Evolutionary conservation across 176 grass and related monocot species (phyloP), one percentile per base, ranked within the genome.

Genomic region (Oryza coarctata): DNA sequence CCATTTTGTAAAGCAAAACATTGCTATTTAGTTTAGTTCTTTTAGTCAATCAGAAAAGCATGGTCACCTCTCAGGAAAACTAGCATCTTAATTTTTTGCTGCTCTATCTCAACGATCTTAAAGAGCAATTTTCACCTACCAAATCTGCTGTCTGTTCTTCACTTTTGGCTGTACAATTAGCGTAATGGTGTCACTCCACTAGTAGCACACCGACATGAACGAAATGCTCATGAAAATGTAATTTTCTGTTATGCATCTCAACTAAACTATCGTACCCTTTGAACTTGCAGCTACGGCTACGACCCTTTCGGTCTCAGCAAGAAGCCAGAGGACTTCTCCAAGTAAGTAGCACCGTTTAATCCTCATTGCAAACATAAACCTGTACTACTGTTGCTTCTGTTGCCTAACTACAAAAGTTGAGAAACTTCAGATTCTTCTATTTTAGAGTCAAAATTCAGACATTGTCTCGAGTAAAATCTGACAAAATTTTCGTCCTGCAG

Each of bases 241-340:
- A 6, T 12, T 36, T 3, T 20, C 12, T n/a, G n/a, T 20, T 29
- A 25, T 57, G 6, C 71, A 77, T 81, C 26, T 85, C 15, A 67
- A 58, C 65, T 85, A 28, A 85, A 30, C 4, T 5, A 7, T 71
- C 33, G 49, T 75, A 29, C 20, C 29, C n/a, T 80, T 79, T 31
- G 38, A 58, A 72, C 65, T 78, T 87, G 82, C 88, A 98, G 95
- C 75, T 98, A 98, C 44, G 95, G 95, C 41, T 98, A 98, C 63
- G 95, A 98, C 29, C 95, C 95, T 84, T 93, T 98, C 78, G 92
- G 95, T 40, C 88, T 98, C 2, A 87, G 95, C 89, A 98, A 98
- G 95, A 98, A 98, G 31, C 90, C 95, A 66, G 95, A 98, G 66
- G n/a, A 98, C 64, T 95, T 98, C 58, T 79, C 84, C 75, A 98